Evolutionary conservation across 495 filamentous ascomycete genomes (phyloP).

Genomic region (Lophium mytilinum): DNA sequence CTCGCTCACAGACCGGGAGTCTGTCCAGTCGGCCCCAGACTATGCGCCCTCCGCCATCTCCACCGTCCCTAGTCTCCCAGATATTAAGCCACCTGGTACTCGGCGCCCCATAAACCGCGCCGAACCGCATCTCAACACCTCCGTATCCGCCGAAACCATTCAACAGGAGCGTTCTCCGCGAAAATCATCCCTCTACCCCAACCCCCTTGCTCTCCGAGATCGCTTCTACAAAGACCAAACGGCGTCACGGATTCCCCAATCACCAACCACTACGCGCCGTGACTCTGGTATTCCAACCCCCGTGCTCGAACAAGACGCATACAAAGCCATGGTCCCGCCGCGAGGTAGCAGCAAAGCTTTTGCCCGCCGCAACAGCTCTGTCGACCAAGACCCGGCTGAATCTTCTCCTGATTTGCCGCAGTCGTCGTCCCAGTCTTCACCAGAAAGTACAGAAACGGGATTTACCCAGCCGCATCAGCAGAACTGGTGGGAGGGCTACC

Average conservation of each 20-base stretch:
- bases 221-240: too few species aligned
- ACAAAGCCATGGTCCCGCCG: background rate
- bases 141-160: background rate
- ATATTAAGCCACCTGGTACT: too few species aligned
- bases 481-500: background rate
- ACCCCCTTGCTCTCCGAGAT: too few species aligned
- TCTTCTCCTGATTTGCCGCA: background rate
- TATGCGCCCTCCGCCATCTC: too few species aligned
- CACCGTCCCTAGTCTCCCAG: too few species aligned
- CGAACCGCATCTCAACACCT: background rate
- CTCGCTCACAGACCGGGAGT: background rate
- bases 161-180: too few species aligned
- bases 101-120: background rate
- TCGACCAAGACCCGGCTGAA: background rate
- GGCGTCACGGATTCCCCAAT: too few species aligned
- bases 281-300: too few species aligned
- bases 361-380: conserved; percentile 2
- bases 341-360: conserved; percentile 13
- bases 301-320: too few species aligned
- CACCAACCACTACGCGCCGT: too few species aligned
- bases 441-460: background rate
- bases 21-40: background rate
- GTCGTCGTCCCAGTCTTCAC: background rate
- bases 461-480: background rate
- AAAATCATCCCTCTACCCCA: too few species aligned